Evolutionary conservation across 352 stramenopile genomes (phyloP).

Genomic region (Blastocystis sp.): DNA sequence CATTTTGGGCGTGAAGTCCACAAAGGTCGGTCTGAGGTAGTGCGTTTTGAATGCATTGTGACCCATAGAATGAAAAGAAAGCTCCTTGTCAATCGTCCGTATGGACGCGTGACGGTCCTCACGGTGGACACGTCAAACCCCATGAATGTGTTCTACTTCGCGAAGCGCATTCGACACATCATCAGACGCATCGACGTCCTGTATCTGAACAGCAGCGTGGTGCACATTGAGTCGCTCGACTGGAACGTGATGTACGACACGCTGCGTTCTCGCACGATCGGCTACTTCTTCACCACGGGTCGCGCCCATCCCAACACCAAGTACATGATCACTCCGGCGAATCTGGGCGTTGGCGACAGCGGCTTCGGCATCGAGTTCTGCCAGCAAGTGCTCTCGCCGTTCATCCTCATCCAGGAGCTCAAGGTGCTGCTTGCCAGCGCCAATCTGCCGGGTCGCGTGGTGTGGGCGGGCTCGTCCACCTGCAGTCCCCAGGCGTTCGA

Average conservation of each 20-base stretch:
- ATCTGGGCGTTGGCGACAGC: conserved; percentile 5
- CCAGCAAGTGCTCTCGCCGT: conserved; percentile 36
- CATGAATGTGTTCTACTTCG: conserved; percentile 49
- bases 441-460: conserved; percentile 51
- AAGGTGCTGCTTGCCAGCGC: neutral
- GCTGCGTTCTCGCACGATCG: neutral
- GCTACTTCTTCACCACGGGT: conserved; percentile 48
- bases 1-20: conserved; percentile 52
- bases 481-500: conserved; percentile 42
- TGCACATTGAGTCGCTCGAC: conserved; percentile 44
- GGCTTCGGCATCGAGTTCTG: conserved; percentile 55
- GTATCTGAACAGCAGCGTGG: conserved; percentile 46
- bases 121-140: conserved; percentile 45
- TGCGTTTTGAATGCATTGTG: neutral
- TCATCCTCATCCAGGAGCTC: conserved; percentile 54
- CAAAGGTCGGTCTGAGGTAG: conserved; percentile 39
- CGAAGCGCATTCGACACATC: conserved; percentile 39
- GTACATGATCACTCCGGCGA: conserved; percentile 46
- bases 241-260: conserved; percentile 56
- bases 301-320: neutral
- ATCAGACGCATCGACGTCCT: conserved; percentile 36
- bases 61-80: conserved; percentile 50
- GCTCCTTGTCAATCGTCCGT: conserved; percentile 2
- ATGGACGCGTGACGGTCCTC: conserved; percentile 2
- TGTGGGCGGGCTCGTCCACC: conserved; percentile 46